Evolutionary conservation across 1,139 yeast species (phyloP).

Genomic region (Yamadazyma triangularis): DNA sequence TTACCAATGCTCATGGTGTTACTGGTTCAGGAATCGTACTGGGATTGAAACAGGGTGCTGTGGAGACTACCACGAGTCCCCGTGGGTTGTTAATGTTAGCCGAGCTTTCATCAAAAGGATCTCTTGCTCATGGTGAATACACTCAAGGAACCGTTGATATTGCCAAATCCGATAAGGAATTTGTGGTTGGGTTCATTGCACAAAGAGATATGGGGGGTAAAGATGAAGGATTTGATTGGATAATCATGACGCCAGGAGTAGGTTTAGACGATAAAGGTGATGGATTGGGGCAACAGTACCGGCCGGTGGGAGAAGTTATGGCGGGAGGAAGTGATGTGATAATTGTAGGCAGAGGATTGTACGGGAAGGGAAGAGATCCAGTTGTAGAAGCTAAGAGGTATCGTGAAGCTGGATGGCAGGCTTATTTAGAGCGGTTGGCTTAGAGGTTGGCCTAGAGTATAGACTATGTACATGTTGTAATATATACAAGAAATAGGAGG

Average conservation of each 20-base stretch:
- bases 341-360: conserved; percentile 95
- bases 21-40: conserved; percentile 92
- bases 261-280: conserved; percentile 98
- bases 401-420: conserved; percentile 91
- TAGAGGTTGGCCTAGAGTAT: background rate
- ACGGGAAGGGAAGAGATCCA: conserved; percentile 95
- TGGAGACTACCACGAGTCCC: conserved; percentile 65
- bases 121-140: conserved; percentile 89
- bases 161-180: conserved; percentile 80
- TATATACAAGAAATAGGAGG: too few relatives aligned
- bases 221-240: conserved; percentile 88
- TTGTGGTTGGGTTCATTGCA: conserved; percentile 95
- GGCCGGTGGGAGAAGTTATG: conserved; percentile 84
- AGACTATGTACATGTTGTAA: too few relatives aligned
- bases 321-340: conserved; percentile 85
- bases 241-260: conserved; percentile 97
- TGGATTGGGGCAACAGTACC: conserved; percentile 91
- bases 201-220: conserved; percentile 82
- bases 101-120: conserved; percentile 89
- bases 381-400: conserved; percentile 82
- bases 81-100: conserved; percentile 95
- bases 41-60: conserved; percentile 82
- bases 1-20: conserved; percentile 96
- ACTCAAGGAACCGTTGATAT: conserved; percentile 83
- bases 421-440: conserved; percentile 60